Conservation (phyloP, 176 grass and related monocot genomes). For the Poa pratensis region DNA sequence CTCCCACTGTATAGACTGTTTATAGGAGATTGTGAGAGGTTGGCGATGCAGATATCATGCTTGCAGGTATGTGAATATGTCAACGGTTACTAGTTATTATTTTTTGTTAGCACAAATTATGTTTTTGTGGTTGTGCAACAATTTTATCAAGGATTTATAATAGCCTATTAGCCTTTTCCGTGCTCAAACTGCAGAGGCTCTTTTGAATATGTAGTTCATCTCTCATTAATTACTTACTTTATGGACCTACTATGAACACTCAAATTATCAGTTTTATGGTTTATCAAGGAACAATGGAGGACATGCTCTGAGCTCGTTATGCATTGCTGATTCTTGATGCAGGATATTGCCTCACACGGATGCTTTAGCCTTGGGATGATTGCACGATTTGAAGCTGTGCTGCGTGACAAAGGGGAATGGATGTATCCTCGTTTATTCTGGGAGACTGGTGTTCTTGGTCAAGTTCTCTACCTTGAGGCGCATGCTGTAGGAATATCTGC, state of each 20-base stretch:
- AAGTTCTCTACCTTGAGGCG: conserved; percentile 94
- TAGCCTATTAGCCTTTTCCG: neutral
- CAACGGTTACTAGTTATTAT: neutral
- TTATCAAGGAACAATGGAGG: neutral
- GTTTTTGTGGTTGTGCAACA: neutral
- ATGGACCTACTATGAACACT: neutral
- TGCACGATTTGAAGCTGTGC: conserved; percentile 70
- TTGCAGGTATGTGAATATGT: conserved; percentile 60
- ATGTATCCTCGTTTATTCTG: conserved; percentile 98
- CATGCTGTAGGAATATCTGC: conserved; percentile 95
- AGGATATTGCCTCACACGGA: conserved; percentile 97
- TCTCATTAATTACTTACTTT: neutral
- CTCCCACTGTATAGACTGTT: conserved; percentile 79
- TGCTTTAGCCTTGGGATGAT: conserved; percentile 98
- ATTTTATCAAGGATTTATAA: neutral
- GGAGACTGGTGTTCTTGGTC: conserved; percentile 93
- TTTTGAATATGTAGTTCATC: neutral
- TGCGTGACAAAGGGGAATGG: conserved; percentile 79
- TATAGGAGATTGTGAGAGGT: conserved; percentile 67
- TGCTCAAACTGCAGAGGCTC: neutral
- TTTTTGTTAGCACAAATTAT: neutral
- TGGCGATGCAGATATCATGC: conserved; percentile 87
- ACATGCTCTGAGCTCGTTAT: neutral
- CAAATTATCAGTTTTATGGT: neutral
- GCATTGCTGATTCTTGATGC: conserved; percentile 35